Base-by-base conservation (phyloP, 169 alveolate genomes). In the Cryptosporidium tyzzeri region DNA sequence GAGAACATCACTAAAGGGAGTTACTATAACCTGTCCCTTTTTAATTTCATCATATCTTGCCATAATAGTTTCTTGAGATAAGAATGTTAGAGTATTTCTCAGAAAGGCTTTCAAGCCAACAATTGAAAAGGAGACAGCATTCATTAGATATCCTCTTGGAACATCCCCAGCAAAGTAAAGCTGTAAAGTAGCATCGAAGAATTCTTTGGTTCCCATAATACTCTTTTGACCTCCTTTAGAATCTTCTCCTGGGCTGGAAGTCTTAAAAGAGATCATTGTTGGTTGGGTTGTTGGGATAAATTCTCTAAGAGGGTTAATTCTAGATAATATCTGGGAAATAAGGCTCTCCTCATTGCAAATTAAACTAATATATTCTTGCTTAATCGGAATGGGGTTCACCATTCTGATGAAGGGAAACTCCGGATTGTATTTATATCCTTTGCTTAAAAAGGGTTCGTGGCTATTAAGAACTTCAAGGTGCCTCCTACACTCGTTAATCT, bases 61-160 rank as follows among this genome's bases (percentile, higher is more conserved):
- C 75, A 80, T 59, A 10, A 80, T 80, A 9, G 67, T 62, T 44
- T 80, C 89, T 9, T 80, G 75, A 9, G 89, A 80, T 10, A 80
- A 16, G 48, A 80, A 80, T 7, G 74, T n/a, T 3, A 80, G 62
- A 16, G 89, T 80, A 80, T 80, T 80, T 9, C 74, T 59, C 18
- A 80, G 53, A 29, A 80, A 80, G 8, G 89, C 75, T 51, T 48
- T 80, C 10, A 80, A 65, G 12, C 80, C 89, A 62, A 80, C 74
- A 31, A 80, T 37, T 18, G 89, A 80, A 44, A 80, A 80, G 8
- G 89, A 80, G 14, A 61, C 75, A 18, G 89, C 89, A 18, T 80
- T 62, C 75, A 65, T 41, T 41, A 80, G 70, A 31, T 80, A 80
- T 29, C 89, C 89, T 33, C 89, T 80, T 39, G 89, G 89, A 55